Base-by-base conservation (phyloP, 352 stramenopile species). In the Ophiocytium majus region DNA sequence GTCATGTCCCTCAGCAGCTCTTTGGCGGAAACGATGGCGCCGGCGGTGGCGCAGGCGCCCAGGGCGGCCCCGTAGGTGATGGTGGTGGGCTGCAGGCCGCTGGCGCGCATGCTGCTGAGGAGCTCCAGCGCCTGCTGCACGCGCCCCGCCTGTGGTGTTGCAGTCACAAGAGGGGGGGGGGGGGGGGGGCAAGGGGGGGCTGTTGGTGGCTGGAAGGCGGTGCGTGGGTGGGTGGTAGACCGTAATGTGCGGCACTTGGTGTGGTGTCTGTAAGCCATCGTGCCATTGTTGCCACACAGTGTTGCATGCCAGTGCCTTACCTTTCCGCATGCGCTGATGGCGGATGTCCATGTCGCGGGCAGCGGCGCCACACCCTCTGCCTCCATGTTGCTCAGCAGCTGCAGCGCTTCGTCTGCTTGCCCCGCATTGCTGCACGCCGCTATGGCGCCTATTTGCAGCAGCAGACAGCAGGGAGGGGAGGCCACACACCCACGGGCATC, bases 401-500 rank as follows among this genome's bases (percentile, higher is more conserved):
- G 49, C 82, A 82, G 74, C 49, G 82, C 82, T 49, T 76, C 34
- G 28, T 76, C 35, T 71, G 57, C 35, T 35, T 86, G 74, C 28
- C 82, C 82, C 19, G 43, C 78, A 31, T 83, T 86, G 10, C 82
- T 75, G 31, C 74, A 86, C 28, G 82, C 82, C 63, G 82, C 82
- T 37, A 86, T 86, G n/a, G 82, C 82, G 34, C 31, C 64, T 76
- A 17, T 76, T n/a, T n/a, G n/a, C n/a, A n/a, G n/a, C n/a, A n/a
- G n/a, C n/a, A n/a, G n/a, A n/a, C n/a, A n/a, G n/a, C n/a, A n/a
- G n/a, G n/a, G n/a, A n/a, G n/a, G n/a, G n/a, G n/a, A n/a, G n/a
- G n/a, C n/a, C n/a, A n/a, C n/a, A n/a, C n/a, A n/a, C n/a, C n/a
- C n/a, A n/a, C n/a, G n/a, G n/a, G n/a, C n/a, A n/a, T n/a, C n/a